phyloP scores from a whole-genome alignment of 2,329 filamentous ascomycete genomes.

The Colletotrichum musicola region DNA sequence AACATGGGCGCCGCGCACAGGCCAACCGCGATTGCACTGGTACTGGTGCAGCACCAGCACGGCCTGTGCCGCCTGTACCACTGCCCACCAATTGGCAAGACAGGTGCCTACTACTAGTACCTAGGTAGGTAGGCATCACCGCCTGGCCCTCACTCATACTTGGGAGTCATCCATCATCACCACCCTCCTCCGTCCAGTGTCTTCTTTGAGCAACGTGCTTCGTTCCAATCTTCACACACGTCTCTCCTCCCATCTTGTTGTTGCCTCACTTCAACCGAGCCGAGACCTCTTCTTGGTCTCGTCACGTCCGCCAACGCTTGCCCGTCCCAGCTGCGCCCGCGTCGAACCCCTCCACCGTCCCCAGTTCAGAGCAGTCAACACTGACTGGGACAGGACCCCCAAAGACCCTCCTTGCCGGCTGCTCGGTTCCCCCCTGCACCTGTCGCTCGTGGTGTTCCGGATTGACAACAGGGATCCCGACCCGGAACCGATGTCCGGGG shows the following conservation, averaged over 20 bases:
- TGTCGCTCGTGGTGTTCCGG: conserved; percentile 35
- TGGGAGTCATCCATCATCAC: neutral
- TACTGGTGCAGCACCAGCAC: neutral
- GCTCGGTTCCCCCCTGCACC: conserved; percentile 34
- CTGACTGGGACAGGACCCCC: neutral
- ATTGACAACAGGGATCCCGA: conserved; percentile 35
- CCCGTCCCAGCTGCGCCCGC: conserved; percentile 15
- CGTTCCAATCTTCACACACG: neutral
- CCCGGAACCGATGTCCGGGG: conserved; percentile 12
- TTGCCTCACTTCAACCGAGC: conserved; percentile 8
- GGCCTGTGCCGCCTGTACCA: neutral
- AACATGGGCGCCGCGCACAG: conserved; percentile 15
- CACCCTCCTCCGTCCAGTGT: neutral
- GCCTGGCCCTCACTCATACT: neutral
- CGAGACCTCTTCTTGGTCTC: conserved; percentile 1
- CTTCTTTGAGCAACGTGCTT: neutral
- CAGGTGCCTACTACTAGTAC: too few species aligned
- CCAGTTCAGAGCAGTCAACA: neutral
- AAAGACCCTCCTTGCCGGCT: conserved; percentile 13
- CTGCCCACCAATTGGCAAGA: neutral
- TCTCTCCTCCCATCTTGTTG: neutral
- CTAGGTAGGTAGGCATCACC: neutral
- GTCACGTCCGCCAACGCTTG: neutral
- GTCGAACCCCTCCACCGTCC: neutral
- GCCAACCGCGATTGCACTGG: conserved; percentile 3